A percentile compares a stretch with the other conserved stretches of the same genome.
Evolutionary conservation across 257 asterid species (phyloP).

Genomic region (Forsythia viridissima): DNA sequence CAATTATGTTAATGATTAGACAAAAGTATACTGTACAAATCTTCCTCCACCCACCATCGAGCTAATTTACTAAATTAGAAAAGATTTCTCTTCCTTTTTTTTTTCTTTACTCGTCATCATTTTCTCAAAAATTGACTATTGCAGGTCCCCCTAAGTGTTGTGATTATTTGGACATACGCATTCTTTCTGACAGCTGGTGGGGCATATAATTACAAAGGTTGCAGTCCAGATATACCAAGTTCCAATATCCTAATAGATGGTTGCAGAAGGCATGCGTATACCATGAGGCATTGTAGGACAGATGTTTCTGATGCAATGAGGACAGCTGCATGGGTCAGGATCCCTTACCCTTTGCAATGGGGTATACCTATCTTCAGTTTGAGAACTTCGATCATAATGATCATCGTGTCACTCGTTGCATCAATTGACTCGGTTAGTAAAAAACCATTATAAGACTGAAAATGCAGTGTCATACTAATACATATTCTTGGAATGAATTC

Average conservation of each 20-base stretch:
- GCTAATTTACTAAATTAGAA: background rate
- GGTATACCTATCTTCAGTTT: slow-evolving; percentile 87
- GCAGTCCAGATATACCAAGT: slow-evolving; percentile 78
- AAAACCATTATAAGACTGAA: background rate
- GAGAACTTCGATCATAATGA: slow-evolving; percentile 85
- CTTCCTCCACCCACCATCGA: background rate
- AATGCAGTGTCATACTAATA: background rate
- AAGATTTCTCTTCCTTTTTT: background rate
- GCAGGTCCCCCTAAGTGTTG: slow-evolving; percentile 93
- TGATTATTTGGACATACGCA: slow-evolving; percentile 91
- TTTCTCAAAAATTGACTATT: slow-evolving; percentile 20
- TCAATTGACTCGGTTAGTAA: slow-evolving; percentile 87
- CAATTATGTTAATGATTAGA: background rate
- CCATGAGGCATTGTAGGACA: slow-evolving; percentile 96
- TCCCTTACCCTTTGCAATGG: slow-evolving; percentile 98
- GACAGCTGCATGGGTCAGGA: slow-evolving; percentile 93
- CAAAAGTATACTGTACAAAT: background rate
- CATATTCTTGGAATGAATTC: background rate
- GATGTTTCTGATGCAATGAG: slow-evolving; percentile 93
- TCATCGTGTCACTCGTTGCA: slow-evolving; percentile 75
- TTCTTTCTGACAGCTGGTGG: slow-evolving; percentile 95
- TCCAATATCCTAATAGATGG: slow-evolving; percentile 83
- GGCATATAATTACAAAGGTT: slow-evolving; percentile 90
- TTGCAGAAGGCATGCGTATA: slow-evolving; percentile 87
- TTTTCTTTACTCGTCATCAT: slow-evolving; percentile 14